phyloP scores from a whole-genome alignment of 768 basidiomycete genomes.

The Mycena albidolilacea region DNA sequence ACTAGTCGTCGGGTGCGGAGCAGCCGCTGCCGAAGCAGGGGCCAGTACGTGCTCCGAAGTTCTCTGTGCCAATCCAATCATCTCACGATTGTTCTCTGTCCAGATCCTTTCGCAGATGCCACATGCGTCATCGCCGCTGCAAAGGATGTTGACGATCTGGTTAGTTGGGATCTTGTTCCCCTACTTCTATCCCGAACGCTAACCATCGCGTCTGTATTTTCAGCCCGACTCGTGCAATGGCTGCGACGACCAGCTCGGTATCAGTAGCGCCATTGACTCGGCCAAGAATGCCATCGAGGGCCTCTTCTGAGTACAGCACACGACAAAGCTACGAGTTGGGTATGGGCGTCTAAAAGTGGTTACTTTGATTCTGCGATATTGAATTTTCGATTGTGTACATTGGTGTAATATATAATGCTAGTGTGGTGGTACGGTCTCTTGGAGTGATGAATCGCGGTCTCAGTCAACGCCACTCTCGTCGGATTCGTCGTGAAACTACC shows the following conservation, averaged over 20 bases:
- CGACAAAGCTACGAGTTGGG: too few relatives aligned
- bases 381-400: too few relatives aligned
- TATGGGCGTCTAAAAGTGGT: too few relatives aligned
- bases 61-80: background rate
- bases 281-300: constrained; percentile 23
- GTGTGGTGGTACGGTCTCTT: too few relatives aligned
- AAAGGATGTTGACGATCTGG: constrained; percentile 1
- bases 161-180: background rate
- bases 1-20: background rate
- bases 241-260: constrained; percentile 19
- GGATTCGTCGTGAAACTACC: too few relatives aligned
- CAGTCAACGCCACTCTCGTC: too few relatives aligned
- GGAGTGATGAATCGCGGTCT: too few relatives aligned
- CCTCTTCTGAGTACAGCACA: constrained; percentile 5
- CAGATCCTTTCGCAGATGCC: constrained; percentile 20
- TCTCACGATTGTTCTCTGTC: background rate
- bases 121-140: constrained; percentile 11
- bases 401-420: too few relatives aligned
- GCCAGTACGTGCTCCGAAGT: background rate
- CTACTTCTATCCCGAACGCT: background rate
- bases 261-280: background rate
- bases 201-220: background rate
- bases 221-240: constrained; percentile 25
- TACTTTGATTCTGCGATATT: too few relatives aligned
- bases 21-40: constrained; percentile 12